phyloP scores from a whole-genome alignment of 177 flowering plant species.

The Viscum album region DNA sequence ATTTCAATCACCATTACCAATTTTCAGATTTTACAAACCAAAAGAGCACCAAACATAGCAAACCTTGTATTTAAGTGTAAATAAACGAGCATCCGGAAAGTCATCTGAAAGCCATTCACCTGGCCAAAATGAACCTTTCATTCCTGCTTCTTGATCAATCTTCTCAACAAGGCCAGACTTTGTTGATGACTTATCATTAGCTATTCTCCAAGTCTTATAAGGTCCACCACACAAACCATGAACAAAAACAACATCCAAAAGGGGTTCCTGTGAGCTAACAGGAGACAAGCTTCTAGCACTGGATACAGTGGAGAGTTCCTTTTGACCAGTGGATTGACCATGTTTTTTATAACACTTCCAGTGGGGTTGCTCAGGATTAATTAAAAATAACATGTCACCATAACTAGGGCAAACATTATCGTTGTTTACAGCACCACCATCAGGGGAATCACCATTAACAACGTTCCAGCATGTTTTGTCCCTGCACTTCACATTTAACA shows the following conservation, averaged over 20 bases:
- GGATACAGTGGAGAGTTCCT: slow-evolving; percentile 9
- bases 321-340: slow-evolving; percentile 11
- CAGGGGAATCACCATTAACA: slow-evolving; percentile 19
- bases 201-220: slow-evolving; percentile 82
- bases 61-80: slow-evolving; percentile 91
- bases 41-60: slow-evolving; percentile 13
- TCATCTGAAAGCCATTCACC: slow-evolving; percentile 92
- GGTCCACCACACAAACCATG: slow-evolving; percentile 98
- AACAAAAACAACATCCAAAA: slow-evolving; percentile 75
- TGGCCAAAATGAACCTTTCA: slow-evolving; percentile 92
- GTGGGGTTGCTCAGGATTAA: slow-evolving; percentile 75
- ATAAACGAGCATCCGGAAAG: slow-evolving; percentile 79
- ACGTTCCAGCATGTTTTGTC: slow-evolving; percentile 22
- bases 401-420: slow-evolving; percentile 41
- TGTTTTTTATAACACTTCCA: slow-evolving; percentile 54
- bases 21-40: neutral
- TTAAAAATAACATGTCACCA: slow-evolving; percentile 62
- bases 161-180: slow-evolving; percentile 92
- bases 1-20: neutral
- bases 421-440: slow-evolving; percentile 14
- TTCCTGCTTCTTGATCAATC: slow-evolving; percentile 96
- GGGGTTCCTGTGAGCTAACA: slow-evolving; percentile 27
- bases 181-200: slow-evolving; percentile 80
- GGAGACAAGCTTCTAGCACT: slow-evolving; percentile 19
- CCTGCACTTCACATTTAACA: slow-evolving; percentile 55